Percentiles rank a stretch among this genome's conserved stretches.
phyloP scores from a whole-genome alignment of 306 rosid species.

The Trichosanthes truncata region DNA sequence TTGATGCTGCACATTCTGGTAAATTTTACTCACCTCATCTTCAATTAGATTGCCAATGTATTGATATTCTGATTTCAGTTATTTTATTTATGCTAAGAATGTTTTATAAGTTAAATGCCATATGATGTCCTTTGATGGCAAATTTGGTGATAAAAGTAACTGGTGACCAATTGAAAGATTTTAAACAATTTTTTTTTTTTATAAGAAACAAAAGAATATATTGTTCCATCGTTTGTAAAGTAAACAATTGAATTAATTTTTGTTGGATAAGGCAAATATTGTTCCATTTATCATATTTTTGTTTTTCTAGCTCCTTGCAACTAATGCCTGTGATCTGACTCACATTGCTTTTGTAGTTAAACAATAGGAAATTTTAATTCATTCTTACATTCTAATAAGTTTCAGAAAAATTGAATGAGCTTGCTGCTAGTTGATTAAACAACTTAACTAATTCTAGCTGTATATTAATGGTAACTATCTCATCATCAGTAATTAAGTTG shows the following conservation, averaged over 20 bases:
- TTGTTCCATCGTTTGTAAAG: no score
- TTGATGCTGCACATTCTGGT: conserved; percentile 85
- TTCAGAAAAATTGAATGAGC: background rate
- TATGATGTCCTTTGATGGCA: background rate
- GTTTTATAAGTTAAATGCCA: background rate
- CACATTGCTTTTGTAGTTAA: background rate
- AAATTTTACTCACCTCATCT: conserved; percentile 13
- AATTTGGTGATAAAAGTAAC: background rate
- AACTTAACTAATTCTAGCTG: background rate
- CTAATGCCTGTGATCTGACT: background rate
- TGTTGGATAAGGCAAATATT: background rate
- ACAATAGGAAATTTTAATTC: background rate
- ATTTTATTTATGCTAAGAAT: background rate
- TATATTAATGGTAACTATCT: background rate
- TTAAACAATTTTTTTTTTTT: no score
- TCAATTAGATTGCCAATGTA: background rate
- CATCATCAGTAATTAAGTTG: background rate
- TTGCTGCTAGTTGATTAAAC: background rate
- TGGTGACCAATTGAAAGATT: background rate
- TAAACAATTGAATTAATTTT: background rate
- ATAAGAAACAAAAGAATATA: no score
- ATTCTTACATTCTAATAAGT: background rate
- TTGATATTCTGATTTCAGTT: background rate
- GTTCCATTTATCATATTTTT: background rate
- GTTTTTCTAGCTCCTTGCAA: background rate